Evolutionary conservation across 495 filamentous ascomycete genomes (phyloP), one percentile per base, ranked within the genome.

Genomic region (Hyaloscypha finlandica): DNA sequence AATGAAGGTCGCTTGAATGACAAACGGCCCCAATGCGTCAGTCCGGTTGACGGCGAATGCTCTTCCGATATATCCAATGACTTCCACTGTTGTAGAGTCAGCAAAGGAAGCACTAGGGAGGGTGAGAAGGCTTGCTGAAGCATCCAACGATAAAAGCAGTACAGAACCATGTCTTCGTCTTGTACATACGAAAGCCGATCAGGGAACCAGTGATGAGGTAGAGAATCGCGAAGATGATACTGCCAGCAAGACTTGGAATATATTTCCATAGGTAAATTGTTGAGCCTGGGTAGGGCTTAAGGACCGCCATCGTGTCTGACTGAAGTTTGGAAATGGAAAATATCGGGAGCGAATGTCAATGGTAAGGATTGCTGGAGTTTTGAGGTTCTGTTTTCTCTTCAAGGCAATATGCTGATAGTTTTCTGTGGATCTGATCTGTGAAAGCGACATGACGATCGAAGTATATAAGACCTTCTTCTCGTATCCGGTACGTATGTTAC

Each of bases 121-220:
- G 3, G 3, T 6, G 12, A 37, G 35, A 12, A 3, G 12, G 77
- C 84, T 68, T 75, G 88, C 84, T 75, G 35, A 80, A 61, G 19
- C 80, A 83, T 25, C 86, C 85, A 20, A 87, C 73, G 48, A 79
- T 65, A 68, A 89, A 86, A 5, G 81, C 77, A n/a, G 85, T 77
- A 77, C 85, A 81, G 76, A 85, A 87, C 84, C 83, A 86, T 19
- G 79, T 77, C 22, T 80, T 69, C 8, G 76, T 79, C 9, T 75
- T 75, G n/a, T 78, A 61, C 20, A 84, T 71, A 22, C 83, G 80
- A 32, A 74, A 85, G 52, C 73, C 54, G 61, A 87, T 83, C 0
- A 79, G 22, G 2, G 74, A n/a, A 0, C 83, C 82, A 20, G 71
- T 58, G 52, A 79, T 30, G 56, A 70, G 70, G 70, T 86, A 87